phyloP scores from a whole-genome alignment of 345 rosid genomes.

The Gossypium turneri region DNA sequence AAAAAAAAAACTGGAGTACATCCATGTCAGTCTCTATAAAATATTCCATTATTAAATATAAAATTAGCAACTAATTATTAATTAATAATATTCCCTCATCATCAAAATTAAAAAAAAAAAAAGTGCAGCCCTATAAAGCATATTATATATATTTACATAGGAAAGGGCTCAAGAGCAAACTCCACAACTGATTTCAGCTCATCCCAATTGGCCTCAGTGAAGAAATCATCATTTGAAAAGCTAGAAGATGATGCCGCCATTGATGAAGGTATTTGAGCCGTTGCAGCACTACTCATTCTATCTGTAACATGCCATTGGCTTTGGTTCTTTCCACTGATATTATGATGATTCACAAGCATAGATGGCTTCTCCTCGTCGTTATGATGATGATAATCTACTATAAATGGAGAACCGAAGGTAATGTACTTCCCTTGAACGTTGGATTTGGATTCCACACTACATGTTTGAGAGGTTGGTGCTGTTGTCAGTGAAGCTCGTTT shows the following conservation, averaged over 20 bases:
- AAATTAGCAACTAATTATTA: too few species aligned
- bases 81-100: not conserved
- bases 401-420: slow-evolving; percentile 36
- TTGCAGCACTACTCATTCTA: not conserved
- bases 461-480: slow-evolving; percentile 20
- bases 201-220: slow-evolving; percentile 57
- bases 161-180: slow-evolving; percentile 48
- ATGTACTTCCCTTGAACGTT: slow-evolving; percentile 38
- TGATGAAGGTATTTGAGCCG: slow-evolving; percentile 17
- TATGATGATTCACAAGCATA: not conserved
- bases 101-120: not conserved
- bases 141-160: slow-evolving; percentile 19
- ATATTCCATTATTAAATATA: too few species aligned
- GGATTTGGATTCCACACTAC: slow-evolving; percentile 23
- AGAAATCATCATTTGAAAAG: slow-evolving; percentile 31
- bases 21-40: too few species aligned
- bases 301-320: slow-evolving; percentile 20
- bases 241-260: slow-evolving; percentile 41
- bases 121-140: not conserved
- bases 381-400: not conserved
- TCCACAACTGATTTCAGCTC: slow-evolving; percentile 71
- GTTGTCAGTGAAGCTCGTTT: slow-evolving; percentile 25
- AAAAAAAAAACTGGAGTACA: too few species aligned
- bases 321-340: slow-evolving; percentile 19
- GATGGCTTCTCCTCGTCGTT: slow-evolving; percentile 27